Conservation (phyloP, 805 yeast species). For the Metschnikowia corniflorae region DNA sequence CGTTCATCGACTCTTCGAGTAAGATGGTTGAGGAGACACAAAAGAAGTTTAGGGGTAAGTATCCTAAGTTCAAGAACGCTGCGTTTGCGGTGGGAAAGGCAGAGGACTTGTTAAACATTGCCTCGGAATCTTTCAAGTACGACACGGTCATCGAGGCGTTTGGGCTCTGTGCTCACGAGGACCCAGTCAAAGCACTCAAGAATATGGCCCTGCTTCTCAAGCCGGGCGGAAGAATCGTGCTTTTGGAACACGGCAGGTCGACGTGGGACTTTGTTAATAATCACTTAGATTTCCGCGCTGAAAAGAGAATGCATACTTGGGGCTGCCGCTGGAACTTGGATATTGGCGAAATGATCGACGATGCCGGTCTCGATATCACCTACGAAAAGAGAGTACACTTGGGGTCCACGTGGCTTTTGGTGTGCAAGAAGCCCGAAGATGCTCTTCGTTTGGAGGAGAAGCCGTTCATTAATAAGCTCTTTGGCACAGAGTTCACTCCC, state of each 20-base stretch:
- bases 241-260: constrained; percentile 92
- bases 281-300: constrained; percentile 78
- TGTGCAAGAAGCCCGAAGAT: constrained; percentile 73
- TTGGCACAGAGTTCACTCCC: constrained; percentile 33
- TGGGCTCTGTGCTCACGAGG: constrained; percentile 93
- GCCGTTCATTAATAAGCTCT: constrained; percentile 39
- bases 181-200: constrained; percentile 77
- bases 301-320: constrained; percentile 82
- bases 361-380: constrained; percentile 79
- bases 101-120: constrained; percentile 66
- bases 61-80: constrained; percentile 65
- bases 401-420: constrained; percentile 88
- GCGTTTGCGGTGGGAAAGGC: constrained; percentile 91
- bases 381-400: constrained; percentile 78
- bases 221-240: constrained; percentile 85
- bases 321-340: constrained; percentile 98
- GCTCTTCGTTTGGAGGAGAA: constrained; percentile 43
- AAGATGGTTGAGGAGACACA: constrained; percentile 82
- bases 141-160: constrained; percentile 93
- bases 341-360: constrained; percentile 80
- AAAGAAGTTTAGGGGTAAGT: constrained; percentile 63
- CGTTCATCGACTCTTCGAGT: constrained; percentile 79
- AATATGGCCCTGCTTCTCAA: constrained; percentile 71
- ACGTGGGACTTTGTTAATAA: constrained; percentile 72
- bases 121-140: constrained; percentile 54